Evolutionary conservation across 345 rosid species (phyloP).

Genomic region (Ricinus communis): DNA sequence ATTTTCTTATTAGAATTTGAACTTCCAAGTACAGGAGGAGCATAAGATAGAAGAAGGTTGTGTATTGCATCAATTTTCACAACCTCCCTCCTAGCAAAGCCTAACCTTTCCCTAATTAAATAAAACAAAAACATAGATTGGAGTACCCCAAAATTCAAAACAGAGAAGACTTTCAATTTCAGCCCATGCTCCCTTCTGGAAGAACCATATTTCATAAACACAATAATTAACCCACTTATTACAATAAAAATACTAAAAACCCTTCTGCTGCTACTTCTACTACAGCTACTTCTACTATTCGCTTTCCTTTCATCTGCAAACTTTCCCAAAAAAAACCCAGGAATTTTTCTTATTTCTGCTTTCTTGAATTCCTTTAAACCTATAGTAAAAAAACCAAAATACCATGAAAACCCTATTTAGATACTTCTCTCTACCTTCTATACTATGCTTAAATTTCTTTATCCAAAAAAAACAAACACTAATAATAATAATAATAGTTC

Average conservation of each 20-base stretch:
- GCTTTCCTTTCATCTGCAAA: background rate
- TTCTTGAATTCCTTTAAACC: background rate
- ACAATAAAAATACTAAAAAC: conserved; percentile 3
- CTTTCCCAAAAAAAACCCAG: background rate
- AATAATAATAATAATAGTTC: background rate
- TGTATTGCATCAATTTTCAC: background rate
- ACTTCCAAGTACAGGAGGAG: background rate
- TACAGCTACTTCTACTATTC: background rate
- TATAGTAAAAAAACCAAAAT: background rate
- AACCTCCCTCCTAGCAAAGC: no score
- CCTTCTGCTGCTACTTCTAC: background rate
- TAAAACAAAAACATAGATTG: background rate
- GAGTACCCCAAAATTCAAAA: background rate
- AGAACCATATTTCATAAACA: background rate
- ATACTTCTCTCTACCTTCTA: background rate
- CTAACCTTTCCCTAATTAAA: background rate
- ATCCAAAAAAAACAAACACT: background rate
- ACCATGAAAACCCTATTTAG: background rate
- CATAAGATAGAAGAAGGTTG: background rate
- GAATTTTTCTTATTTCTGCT: conserved; percentile 1
- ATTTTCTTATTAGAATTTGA: conserved; percentile 5
- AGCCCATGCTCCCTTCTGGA: no score
- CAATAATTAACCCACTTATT: conserved; percentile 4
- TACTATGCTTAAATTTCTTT: background rate
- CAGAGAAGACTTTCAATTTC: background rate